A percentile compares a stretch with the other conserved stretches of the same genome.
Evolutionary conservation across 2,329 filamentous ascomycete species (phyloP).

Genomic region (Zasmidium angulare): DNA sequence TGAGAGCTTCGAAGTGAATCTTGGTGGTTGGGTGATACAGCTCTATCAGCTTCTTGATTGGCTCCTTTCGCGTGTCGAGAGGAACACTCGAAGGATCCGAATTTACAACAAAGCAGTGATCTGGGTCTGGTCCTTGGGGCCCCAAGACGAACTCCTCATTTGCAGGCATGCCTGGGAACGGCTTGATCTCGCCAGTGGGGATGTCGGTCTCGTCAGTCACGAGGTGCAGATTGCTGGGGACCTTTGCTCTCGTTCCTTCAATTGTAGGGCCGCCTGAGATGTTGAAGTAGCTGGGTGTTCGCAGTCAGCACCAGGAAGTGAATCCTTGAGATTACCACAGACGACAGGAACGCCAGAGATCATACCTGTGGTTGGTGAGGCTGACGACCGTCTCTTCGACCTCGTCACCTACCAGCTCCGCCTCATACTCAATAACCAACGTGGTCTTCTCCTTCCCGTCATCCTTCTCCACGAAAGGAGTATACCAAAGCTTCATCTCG

Average conservation of each 20-base stretch:
- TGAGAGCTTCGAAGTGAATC: slow-evolving; percentile 81
- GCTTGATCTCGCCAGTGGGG: slow-evolving; percentile 65
- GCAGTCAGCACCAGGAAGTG: slow-evolving; percentile 15
- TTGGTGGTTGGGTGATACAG: slow-evolving; percentile 72
- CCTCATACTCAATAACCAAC: slow-evolving; percentile 86
- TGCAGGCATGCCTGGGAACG: slow-evolving; percentile 65
- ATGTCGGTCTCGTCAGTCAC: slow-evolving; percentile 73
- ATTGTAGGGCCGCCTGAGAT: slow-evolving; percentile 62
- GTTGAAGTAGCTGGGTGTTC: slow-evolving; percentile 62
- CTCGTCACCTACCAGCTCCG: slow-evolving; percentile 68
- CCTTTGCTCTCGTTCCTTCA: slow-evolving; percentile 59
- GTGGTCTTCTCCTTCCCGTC: slow-evolving; percentile 65
- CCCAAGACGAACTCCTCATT: slow-evolving; percentile 71
- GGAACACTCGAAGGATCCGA: slow-evolving; percentile 55
- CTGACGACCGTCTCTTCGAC: slow-evolving; percentile 89
- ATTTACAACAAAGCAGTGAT: slow-evolving; percentile 86
- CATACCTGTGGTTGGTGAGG: slow-evolving; percentile 89
- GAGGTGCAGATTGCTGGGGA: slow-evolving; percentile 65
- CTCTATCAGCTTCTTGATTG: slow-evolving; percentile 66
- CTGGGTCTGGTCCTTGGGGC: slow-evolving; percentile 70
- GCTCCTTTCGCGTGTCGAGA: slow-evolving; percentile 53
- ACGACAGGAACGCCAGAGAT: neutral
- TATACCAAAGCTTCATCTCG: slow-evolving; percentile 75
- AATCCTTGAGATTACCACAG: neutral
- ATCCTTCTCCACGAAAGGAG: slow-evolving; percentile 65